Evolutionary conservation across 2,329 filamentous ascomycete genomes (phyloP).

Genomic region (Calycina marina): DNA sequence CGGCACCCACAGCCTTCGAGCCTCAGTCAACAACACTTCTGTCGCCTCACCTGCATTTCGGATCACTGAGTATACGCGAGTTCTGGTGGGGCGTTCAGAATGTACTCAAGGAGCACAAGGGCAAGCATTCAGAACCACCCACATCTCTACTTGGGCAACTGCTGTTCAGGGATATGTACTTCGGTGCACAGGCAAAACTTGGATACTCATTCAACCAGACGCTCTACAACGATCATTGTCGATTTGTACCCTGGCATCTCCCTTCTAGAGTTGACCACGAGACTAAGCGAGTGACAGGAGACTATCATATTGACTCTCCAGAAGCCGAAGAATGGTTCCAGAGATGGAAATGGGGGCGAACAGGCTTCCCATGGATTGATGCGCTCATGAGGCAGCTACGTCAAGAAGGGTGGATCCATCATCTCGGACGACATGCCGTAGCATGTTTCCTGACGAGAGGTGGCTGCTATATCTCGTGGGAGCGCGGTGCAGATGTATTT

Average conservation of each 20-base stretch:
- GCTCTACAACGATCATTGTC: slow-evolving; percentile 46
- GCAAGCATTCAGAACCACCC: slow-evolving; percentile 39
- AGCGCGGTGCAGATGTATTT: slow-evolving; percentile 64
- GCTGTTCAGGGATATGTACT: slow-evolving; percentile 74
- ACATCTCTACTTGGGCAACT: slow-evolving; percentile 59
- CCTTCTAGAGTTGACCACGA: slow-evolving; percentile 37
- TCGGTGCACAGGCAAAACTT: slow-evolving; percentile 56
- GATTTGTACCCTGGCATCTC: slow-evolving; percentile 71
- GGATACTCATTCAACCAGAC: slow-evolving; percentile 51
- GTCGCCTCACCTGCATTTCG: slow-evolving; percentile 62
- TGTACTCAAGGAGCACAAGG: slow-evolving; percentile 42
- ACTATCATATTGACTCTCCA: slow-evolving; percentile 47
- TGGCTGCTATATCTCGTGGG: slow-evolving; percentile 67
- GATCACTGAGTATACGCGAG: slow-evolving; percentile 51
- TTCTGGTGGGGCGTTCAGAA: slow-evolving; percentile 61
- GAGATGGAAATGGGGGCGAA: slow-evolving; percentile 53
- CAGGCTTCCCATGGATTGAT: slow-evolving; percentile 71
- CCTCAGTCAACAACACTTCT: slow-evolving; percentile 61
- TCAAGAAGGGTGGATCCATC: slow-evolving; percentile 65
- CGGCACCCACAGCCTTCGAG: slow-evolving; percentile 57
- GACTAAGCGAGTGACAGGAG: slow-evolving; percentile 36
- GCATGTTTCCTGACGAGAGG: slow-evolving; percentile 71
- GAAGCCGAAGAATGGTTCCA: slow-evolving; percentile 51
- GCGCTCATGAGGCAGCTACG: slow-evolving; percentile 63
- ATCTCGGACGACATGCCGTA: slow-evolving; percentile 62